Conservation (phyloP, 2,329 filamentous ascomycete genomes). For the Hypocrella siamensis region DNA sequence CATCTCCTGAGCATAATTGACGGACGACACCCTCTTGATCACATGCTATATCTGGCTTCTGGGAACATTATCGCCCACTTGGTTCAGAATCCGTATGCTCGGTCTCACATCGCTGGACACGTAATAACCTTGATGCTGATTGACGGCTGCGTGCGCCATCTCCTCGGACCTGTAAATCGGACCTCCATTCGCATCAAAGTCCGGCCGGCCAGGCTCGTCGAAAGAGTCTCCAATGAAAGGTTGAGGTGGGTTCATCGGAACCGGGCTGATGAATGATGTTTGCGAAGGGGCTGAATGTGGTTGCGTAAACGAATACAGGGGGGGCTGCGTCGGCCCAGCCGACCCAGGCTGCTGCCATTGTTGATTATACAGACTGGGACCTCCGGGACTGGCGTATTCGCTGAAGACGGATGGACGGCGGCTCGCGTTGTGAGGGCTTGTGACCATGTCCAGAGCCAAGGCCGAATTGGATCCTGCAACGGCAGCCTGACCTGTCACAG, state of each 20-base stretch:
- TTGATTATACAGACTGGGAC: conserved; percentile 23
- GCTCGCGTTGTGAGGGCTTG: conserved; percentile 26
- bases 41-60: conserved; percentile 13
- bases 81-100: conserved; percentile 12
- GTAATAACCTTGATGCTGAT: conserved; percentile 16
- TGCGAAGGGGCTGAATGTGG: conserved; percentile 18
- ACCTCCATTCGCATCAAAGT: conserved; percentile 15
- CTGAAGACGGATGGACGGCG: conserved; percentile 29
- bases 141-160: conserved; percentile 13
- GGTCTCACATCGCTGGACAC: conserved; percentile 17
- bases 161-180: conserved; percentile 18
- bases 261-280: conserved; percentile 16
- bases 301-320: conserved; percentile 29
- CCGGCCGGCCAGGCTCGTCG: conserved; percentile 16
- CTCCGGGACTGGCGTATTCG: conserved; percentile 27
- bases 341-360: conserved; percentile 27
- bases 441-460: conserved; percentile 29
- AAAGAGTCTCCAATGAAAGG: conserved; percentile 18
- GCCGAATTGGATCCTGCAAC: conserved; percentile 17
- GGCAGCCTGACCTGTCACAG: conserved; percentile 16
- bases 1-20: not conserved
- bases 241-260: conserved; percentile 16
- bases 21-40: not conserved
- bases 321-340: conserved; percentile 21
- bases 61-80: conserved; percentile 14